Conservation (phyloP, 768 basidiomycete genomes). For the Kwoniella dendrophila region DNA sequence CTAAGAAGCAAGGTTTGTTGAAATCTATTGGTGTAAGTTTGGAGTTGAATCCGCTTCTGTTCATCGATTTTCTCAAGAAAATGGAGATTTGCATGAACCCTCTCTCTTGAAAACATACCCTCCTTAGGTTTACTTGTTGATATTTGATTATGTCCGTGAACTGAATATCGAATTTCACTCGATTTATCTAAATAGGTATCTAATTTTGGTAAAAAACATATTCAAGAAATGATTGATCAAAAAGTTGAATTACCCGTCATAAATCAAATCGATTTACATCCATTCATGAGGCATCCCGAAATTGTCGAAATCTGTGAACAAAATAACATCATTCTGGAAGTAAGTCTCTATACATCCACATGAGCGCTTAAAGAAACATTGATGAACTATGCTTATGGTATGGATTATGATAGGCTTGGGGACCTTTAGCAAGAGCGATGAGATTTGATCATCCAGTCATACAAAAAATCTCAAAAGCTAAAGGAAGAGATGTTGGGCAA, state of each 20-base stretch:
- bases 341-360: conserved; percentile 51
- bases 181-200: conserved; percentile 21
- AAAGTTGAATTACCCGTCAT: conserved; percentile 63
- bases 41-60: not conserved
- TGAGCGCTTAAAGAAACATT: too few relatives aligned
- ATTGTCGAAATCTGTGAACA: conserved; percentile 66
- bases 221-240: conserved; percentile 62
- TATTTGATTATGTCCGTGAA: too few relatives aligned
- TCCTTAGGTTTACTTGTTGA: too few relatives aligned
- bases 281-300: conserved; percentile 69
- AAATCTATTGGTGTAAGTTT: conserved; percentile 67
- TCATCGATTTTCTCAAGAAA: not conserved
- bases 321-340: conserved; percentile 67
- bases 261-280: conserved; percentile 67
- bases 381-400: too few relatives aligned
- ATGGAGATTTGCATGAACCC: too few relatives aligned
- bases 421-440: conserved; percentile 68
- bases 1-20: conserved; percentile 65
- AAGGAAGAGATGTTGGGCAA: conserved; percentile 66
- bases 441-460: conserved; percentile 67
- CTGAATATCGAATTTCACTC: not conserved
- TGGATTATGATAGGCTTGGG: conserved; percentile 83
- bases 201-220: conserved; percentile 63
- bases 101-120: too few relatives aligned
- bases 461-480: conserved; percentile 61